Percentiles rank a stretch among this genome's conserved stretches.
Conservation (phyloP, 2,329 filamentous ascomycete species). For the Botrytis deweyae region DNA sequence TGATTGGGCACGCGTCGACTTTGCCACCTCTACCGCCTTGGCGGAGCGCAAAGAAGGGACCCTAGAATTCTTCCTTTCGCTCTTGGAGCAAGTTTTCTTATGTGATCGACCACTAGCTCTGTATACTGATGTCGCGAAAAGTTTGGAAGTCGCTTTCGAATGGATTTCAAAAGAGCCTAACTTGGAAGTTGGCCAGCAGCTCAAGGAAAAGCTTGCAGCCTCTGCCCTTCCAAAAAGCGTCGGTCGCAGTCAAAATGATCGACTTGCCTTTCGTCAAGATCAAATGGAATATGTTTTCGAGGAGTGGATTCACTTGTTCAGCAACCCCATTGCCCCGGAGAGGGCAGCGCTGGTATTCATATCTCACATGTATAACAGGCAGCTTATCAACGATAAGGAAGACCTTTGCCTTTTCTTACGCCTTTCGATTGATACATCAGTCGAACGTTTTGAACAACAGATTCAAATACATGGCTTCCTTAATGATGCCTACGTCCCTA, state of each 20-base stretch:
- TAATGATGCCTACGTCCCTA: constrained; percentile 55
- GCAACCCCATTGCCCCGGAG: constrained; percentile 72
- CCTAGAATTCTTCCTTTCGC: constrained; percentile 74
- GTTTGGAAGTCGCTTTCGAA: constrained; percentile 74
- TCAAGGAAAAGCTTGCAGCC: constrained; percentile 65
- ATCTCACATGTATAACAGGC: constrained; percentile 74
- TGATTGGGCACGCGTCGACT: constrained; percentile 65
- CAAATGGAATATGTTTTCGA: constrained; percentile 95
- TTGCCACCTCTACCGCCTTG: constrained; percentile 71
- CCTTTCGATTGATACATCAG: constrained; percentile 74
- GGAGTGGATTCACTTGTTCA: constrained; percentile 85
- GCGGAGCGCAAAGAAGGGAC: constrained; percentile 68
- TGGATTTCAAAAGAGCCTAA: constrained; percentile 76
- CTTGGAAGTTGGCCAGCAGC: constrained; percentile 63
- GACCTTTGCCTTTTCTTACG: constrained; percentile 79
- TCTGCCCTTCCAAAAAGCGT: constrained; percentile 54
- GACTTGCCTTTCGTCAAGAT: constrained; percentile 63
- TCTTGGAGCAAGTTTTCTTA: constrained; percentile 77
- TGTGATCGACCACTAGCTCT: constrained; percentile 75
- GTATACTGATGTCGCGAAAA: constrained; percentile 81
- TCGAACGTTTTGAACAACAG: constrained; percentile 73
- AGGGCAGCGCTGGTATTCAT: constrained; percentile 75
- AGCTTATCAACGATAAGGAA: constrained; percentile 71
- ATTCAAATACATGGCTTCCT: constrained; percentile 60
- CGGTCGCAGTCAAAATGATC: constrained; percentile 55